phyloP scores from a whole-genome alignment of 495 filamentous ascomycete genomes.

The Usnea hakonensis region DNA sequence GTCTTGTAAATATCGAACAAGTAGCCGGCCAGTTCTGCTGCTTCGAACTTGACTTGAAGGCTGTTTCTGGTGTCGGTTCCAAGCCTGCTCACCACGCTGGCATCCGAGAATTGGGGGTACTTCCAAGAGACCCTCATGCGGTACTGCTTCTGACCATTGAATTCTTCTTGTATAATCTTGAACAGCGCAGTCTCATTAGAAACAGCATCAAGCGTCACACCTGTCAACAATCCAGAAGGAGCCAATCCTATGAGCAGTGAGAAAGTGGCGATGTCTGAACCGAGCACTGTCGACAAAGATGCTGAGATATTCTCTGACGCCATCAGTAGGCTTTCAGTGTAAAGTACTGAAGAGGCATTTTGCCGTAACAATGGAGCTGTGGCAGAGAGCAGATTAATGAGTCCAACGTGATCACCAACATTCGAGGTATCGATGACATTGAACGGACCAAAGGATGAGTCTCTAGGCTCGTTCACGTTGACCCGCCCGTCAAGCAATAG shows the following conservation, averaged over 20 bases:
- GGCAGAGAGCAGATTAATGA: slow-evolving; percentile 42
- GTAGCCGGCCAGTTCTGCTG: slow-evolving; percentile 29
- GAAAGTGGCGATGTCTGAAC: slow-evolving; percentile 38
- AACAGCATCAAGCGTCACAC: slow-evolving; percentile 20
- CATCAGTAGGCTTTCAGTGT: slow-evolving; percentile 36
- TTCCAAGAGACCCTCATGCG: slow-evolving; percentile 23
- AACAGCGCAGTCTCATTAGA: slow-evolving; percentile 8
- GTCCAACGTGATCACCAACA: slow-evolving; percentile 41
- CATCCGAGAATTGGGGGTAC: slow-evolving; percentile 24
- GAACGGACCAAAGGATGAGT: slow-evolving; percentile 27
- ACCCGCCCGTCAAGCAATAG: slow-evolving; percentile 32
- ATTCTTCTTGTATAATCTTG: not conserved
- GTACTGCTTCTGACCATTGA: not conserved
- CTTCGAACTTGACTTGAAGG: slow-evolving; percentile 23
- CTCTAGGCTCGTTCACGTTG: slow-evolving; percentile 28
- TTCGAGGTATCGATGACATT: slow-evolving; percentile 55
- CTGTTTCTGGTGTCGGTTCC: slow-evolving; percentile 15
- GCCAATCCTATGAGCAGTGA: slow-evolving; percentile 41
- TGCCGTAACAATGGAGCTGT: slow-evolving; percentile 38
- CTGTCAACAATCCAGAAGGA: slow-evolving; percentile 45
- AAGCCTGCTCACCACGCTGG: slow-evolving; percentile 10
- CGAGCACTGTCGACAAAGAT: slow-evolving; percentile 31
- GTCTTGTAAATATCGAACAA: slow-evolving; percentile 33
- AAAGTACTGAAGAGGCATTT: slow-evolving; percentile 35
- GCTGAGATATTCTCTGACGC: slow-evolving; percentile 10